Evolutionary conservation across 2,329 filamentous ascomycete genomes (phyloP).

Genomic region (Aureobasidium vineae): DNA sequence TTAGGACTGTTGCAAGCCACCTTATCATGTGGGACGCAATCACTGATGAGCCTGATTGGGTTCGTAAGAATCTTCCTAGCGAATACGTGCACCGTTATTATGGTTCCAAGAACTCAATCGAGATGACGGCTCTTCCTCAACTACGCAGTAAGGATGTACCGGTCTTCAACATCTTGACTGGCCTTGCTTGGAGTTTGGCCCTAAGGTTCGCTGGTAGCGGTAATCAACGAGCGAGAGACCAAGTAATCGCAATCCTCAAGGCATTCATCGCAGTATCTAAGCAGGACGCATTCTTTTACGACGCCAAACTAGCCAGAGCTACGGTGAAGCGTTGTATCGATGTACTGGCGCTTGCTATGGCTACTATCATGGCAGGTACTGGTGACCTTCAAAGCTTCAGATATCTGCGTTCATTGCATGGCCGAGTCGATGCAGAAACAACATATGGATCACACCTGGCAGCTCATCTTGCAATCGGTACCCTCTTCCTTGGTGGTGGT

Average conservation of each 20-base stretch:
- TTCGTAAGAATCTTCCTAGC: conserved; percentile 66
- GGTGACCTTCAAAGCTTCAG: conserved; percentile 85
- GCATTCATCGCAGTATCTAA: conserved; percentile 34
- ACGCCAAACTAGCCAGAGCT: conserved; percentile 76
- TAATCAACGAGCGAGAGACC: conserved; percentile 68
- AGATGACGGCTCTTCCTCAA: conserved; percentile 32
- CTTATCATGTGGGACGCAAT: conserved; percentile 92
- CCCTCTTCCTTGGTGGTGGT: conserved; percentile 87
- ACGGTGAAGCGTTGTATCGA: conserved; percentile 92
- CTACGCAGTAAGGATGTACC: conserved; percentile 82
- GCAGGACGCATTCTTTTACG: conserved; percentile 57
- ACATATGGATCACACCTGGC: conserved; percentile 94
- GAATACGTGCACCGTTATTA: conserved; percentile 50
- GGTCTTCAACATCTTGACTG: conserved; percentile 88
- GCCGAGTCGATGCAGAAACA: conserved; percentile 76
- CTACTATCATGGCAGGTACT: conserved; percentile 93
- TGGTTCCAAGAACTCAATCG: background rate
- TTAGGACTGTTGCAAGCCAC: conserved; percentile 85
- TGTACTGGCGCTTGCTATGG: conserved; percentile 73
- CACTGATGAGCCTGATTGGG: conserved; percentile 64
- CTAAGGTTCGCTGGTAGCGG: conserved; percentile 50
- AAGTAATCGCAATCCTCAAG: conserved; percentile 81
- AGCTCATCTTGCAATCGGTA: conserved; percentile 84
- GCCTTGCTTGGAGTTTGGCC: conserved; percentile 70
- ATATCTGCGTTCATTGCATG: conserved; percentile 82